Base-by-base conservation (phyloP, 1,284 basidiomycete genomes). In the Irpex rosettiformis region DNA sequence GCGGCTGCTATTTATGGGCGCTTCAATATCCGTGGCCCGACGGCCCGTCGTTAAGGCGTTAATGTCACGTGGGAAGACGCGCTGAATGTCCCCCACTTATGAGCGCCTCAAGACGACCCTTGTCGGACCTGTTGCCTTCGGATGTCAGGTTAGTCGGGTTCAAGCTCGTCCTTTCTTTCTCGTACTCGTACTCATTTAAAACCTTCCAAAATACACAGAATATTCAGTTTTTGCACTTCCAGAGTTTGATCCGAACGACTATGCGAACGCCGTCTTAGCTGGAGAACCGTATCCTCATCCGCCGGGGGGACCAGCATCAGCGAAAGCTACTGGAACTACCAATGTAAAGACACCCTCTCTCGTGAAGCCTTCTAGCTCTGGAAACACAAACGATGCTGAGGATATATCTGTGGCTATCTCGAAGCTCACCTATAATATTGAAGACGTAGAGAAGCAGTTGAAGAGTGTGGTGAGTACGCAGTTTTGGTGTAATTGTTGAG, bases 371-470 rank as follows among this genome's bases (percentile, higher is more conserved):
- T 18, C 13, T 4, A 24, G 48, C 10, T 51, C 48, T 1, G 25
- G 48, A 11, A 28, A 24, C 3, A 24, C 2, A 16, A 51, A 13
- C 13, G 93, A 93, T 25, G 48, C 58, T 2, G 54, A 59, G 62
- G 94, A 96, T 65, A 86, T 96, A 3, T 89, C 90, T 4, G 82
- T 92, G 1, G 91, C 93, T 2, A 88, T 96, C 30, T 87, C 91
- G 6, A 92, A 90, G 69, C 77, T 97, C 3, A 89, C 88, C 60
- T 81, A 86, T 65, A 90, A 87, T 2, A 88, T 96, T 61, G 94
- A 96, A 52, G 93, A 96, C 70, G 86, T 95, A 18, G 88, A 89
- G 27, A 91, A 89, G 68, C 92, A 96, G 72, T 85, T 96, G 53
- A 89, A 91, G 72, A 80, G 79, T 58, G 79, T 96, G 72, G 93